Evolutionary conservation across 2,329 filamentous ascomycete species (phyloP).

Genomic region (Penicillium capsulatum): DNA sequence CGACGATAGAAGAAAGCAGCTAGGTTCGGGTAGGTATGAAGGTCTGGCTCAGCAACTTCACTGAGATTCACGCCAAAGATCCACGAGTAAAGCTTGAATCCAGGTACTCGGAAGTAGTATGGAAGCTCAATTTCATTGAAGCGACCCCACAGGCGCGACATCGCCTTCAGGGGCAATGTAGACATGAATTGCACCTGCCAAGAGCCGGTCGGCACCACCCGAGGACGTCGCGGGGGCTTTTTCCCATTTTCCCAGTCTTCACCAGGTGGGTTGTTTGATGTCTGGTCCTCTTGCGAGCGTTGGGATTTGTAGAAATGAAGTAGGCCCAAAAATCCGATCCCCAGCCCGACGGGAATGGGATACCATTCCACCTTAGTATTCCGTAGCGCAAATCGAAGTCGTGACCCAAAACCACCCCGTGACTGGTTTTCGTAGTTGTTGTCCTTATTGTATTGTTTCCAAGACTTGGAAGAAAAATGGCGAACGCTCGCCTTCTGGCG

Average conservation of each 20-base stretch:
- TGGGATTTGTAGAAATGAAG: slow-evolving; percentile 78
- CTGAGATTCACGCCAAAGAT: slow-evolving; percentile 86
- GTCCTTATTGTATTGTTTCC: slow-evolving; percentile 40
- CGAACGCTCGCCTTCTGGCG: slow-evolving; percentile 27
- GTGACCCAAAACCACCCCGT: slow-evolving; percentile 54
- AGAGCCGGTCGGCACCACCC: slow-evolving; percentile 76
- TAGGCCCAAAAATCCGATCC: slow-evolving; percentile 76
- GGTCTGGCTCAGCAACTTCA: slow-evolving; percentile 82
- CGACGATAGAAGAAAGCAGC: slow-evolving; percentile 96
- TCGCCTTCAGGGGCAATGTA: slow-evolving; percentile 81
- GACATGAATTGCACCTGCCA: slow-evolving; percentile 96
- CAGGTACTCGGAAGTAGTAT: slow-evolving; percentile 80
- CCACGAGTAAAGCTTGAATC: slow-evolving; percentile 86
- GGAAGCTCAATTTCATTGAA: slow-evolving; percentile 90
- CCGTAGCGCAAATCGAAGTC: slow-evolving; percentile 56
- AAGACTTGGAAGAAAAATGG: slow-evolving; percentile 41
- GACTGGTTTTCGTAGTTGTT: slow-evolving; percentile 27
- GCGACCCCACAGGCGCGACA: slow-evolving; percentile 81
- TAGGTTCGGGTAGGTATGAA: slow-evolving; percentile 86
- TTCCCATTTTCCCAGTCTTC: slow-evolving; percentile 35
- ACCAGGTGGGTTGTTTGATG: slow-evolving; percentile 45
- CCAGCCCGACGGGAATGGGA: slow-evolving; percentile 80
- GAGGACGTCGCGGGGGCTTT: slow-evolving; percentile 51
- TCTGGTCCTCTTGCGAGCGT: slow-evolving; percentile 45
- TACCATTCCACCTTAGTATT: slow-evolving; percentile 77